A percentile compares a stretch with the other conserved stretches of the same genome.
Conservation (phyloP, 257 asterid genomes). For the Capsicum pubescens region DNA sequence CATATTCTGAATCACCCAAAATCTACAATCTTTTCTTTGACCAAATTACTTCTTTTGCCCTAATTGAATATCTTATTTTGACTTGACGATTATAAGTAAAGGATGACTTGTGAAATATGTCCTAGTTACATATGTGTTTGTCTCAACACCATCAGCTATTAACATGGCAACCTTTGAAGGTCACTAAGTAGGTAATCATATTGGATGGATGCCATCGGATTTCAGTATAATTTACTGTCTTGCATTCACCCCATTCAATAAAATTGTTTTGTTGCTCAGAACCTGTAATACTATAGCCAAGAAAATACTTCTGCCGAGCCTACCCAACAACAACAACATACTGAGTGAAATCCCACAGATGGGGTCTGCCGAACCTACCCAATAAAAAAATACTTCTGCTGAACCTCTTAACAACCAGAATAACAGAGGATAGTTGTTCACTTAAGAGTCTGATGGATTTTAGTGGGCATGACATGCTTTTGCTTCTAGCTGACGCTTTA, state of each 20-base stretch:
- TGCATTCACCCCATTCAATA: background rate
- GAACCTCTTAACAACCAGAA: conserved; percentile 1
- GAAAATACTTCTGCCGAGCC: background rate
- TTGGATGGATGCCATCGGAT: background rate
- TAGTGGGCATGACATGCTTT: background rate
- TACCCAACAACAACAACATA: no score
- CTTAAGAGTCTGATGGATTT: background rate
- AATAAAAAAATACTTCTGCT: background rate
- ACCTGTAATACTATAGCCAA: background rate
- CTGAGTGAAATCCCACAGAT: no score
- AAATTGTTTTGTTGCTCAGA: background rate
- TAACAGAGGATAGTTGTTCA: background rate
- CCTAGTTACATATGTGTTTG: background rate
- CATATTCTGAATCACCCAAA: background rate
- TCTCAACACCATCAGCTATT: background rate
- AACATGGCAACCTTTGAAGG: background rate
- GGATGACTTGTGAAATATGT: background rate
- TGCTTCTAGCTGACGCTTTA: background rate
- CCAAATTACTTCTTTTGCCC: background rate
- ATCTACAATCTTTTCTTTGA: background rate
- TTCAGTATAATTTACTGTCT: background rate
- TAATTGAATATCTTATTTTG: background rate
- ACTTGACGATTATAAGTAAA: background rate
- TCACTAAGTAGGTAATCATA: background rate
- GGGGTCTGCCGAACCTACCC: background rate